phyloP scores from a whole-genome alignment of 1,284 basidiomycete genomes.

The Ceratobasidium sp. region DNA sequence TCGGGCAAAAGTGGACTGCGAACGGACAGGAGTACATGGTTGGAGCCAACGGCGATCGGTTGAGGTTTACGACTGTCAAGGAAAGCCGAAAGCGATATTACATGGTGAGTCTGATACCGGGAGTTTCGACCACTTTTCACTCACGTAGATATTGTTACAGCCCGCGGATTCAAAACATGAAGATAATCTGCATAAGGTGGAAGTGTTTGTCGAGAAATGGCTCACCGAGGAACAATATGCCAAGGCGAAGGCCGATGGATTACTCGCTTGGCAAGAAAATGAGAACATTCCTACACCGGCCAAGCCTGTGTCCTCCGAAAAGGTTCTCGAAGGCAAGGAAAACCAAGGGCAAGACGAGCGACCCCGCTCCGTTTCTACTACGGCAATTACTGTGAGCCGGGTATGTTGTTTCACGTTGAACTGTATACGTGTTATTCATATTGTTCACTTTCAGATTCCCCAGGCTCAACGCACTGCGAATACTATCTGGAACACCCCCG shows the following conservation, averaged over 20 bases:
- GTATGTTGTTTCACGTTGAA: not conserved
- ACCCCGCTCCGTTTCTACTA: not conserved
- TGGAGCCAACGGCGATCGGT: constrained; percentile 71
- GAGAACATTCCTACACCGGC: constrained; percentile 7
- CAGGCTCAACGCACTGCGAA: constrained; percentile 28
- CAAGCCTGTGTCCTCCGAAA: constrained; percentile 23
- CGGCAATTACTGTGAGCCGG: constrained; percentile 29
- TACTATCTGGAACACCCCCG: constrained; percentile 34
- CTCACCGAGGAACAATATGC: constrained; percentile 76
- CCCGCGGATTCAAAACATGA: constrained; percentile 80
- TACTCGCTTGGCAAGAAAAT: constrained; percentile 64
- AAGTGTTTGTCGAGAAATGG: constrained; percentile 79
- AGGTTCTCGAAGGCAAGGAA: constrained; percentile 28
- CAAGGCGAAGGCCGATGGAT: constrained; percentile 67
- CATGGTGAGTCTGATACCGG: constrained; percentile 65
- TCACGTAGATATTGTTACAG: constrained; percentile 55
- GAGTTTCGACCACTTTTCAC: constrained; percentile 28
- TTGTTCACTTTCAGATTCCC: constrained; percentile 13
- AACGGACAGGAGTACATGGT: constrained; percentile 76
- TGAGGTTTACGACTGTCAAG: constrained; percentile 73
- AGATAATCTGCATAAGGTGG: constrained; percentile 70
- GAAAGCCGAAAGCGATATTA: constrained; percentile 71
- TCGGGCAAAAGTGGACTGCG: constrained; percentile 79
- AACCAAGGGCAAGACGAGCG: constrained; percentile 24
- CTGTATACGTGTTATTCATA: not conserved